These are phyloP conservation scores for Tolypocladium guangdongense DNA, from an alignment of 2,329 filamentous ascomycete species.

Conservation along the genomic window DNA sequence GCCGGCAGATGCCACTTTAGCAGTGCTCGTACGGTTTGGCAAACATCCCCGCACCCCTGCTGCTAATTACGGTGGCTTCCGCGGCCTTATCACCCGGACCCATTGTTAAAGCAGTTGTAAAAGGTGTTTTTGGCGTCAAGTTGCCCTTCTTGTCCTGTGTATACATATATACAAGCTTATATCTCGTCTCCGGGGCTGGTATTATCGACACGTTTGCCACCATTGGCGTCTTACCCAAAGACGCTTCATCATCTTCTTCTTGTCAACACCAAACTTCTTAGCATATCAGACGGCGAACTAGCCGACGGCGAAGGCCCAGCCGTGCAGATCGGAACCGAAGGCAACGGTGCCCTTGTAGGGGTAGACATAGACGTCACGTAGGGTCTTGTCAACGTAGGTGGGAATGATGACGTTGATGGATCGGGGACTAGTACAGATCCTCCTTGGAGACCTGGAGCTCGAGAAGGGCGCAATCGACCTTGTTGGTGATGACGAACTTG, in stretches of 20 bases:
- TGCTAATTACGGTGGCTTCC: constrained; percentile 38
- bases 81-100: constrained; percentile 23
- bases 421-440: constrained; percentile 97
- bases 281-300: constrained; percentile 94
- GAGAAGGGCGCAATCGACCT: constrained; percentile 98
- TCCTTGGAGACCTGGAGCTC: constrained; percentile 98
- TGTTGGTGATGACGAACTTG: constrained; percentile 99
- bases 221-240: constrained; percentile 94
- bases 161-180: constrained; percentile 46
- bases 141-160: constrained; percentile 33
- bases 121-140: constrained; percentile 34
- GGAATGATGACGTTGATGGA: constrained; percentile 99
- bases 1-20: too few relatives aligned
- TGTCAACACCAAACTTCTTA: constrained; percentile 99
- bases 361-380: constrained; percentile 98
- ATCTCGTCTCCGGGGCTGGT: constrained; percentile 40
- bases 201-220: constrained; percentile 45
- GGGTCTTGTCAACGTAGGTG: constrained; percentile 93
- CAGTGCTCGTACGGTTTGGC: constrained; percentile 49
- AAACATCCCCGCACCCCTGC: constrained; percentile 51
- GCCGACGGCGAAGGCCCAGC: constrained; percentile 98
- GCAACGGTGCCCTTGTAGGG: constrained; percentile 95
- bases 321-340: constrained; percentile 99
- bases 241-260: constrained; percentile 99
- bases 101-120: constrained; percentile 29